Evolutionary conservation across 257 asterid genomes (phyloP), one percentile per base, ranked within the genome.

Genomic region (Primulina huaijiensis): DNA sequence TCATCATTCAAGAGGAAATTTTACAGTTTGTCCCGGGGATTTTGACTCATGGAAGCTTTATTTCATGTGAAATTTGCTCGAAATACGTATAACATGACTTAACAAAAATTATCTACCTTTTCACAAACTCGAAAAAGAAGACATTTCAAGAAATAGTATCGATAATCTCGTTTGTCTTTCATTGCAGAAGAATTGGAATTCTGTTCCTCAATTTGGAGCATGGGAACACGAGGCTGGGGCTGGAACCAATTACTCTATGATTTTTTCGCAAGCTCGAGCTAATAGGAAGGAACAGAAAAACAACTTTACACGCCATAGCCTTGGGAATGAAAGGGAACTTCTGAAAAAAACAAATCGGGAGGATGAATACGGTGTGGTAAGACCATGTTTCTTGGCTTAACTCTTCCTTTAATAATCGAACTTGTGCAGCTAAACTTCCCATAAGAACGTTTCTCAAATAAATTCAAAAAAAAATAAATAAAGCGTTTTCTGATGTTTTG

Each of bases 171-270:
- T 21, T 29, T 56, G 66, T 57, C 56, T 68, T 40, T 25, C 62
- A 62, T 74, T 70, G 77, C 62, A 78, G 79, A 72, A 58, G 65
- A 78, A 71, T 34, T 58, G 76, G 79, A 73, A 20, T 60, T 53
- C 82, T 35, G 84, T 82, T 55, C 86, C 86, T 61, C 79, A 72
- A 72, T 82, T 82, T 79, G 86, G 86, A 74, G 77, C 35, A 62
- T 82, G 86, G 86, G 86, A 82, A 30, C 62, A 67, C 52, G 69
- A 76, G 75, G 70, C 78, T 17, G 79, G 68, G 55, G 67, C 30
- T n/a, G 68, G 58, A 19, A 68, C 78, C 29, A 74, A 82, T 74
- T 82, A 82, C 72, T 65, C 86, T 0, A 71, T 82, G 79, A 75
- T 79, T 69, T 79, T 82, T 73, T 75, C 83, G 10, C 78, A 74